phyloP scores from a whole-genome alignment of 345 rosid species.

The Populus tremula region DNA sequence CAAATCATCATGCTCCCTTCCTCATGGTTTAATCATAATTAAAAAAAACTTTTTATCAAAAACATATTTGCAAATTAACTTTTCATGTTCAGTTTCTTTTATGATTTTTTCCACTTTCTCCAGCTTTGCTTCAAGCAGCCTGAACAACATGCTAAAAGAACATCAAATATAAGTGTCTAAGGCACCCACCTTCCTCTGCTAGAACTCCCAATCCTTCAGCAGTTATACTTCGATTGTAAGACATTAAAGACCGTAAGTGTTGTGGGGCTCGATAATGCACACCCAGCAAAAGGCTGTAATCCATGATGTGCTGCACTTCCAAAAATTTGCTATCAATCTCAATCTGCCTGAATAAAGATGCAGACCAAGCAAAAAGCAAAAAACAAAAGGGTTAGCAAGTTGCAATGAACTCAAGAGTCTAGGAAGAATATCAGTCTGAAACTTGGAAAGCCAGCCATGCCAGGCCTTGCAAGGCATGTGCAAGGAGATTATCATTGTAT shows the following conservation, averaged over 20 bases:
- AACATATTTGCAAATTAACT: neutral
- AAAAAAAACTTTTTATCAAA: neutral
- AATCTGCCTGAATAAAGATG: constrained; percentile 59
- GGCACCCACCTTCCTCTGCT: constrained; percentile 74
- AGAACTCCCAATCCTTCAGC: constrained; percentile 75
- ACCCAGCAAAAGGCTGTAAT: constrained; percentile 95
- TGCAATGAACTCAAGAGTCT: neutral
- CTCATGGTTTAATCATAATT: no score
- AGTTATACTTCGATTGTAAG: constrained; percentile 39
- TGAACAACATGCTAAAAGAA: neutral
- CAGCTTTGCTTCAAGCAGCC: neutral
- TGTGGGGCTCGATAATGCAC: constrained; percentile 99
- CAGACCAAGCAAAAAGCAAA: constrained; percentile 2
- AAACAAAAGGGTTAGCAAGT: neutral
- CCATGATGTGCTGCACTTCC: constrained; percentile 87
- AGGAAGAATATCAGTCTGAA: neutral
- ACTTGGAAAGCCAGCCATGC: constrained; percentile 9
- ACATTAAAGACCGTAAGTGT: constrained; percentile 52
- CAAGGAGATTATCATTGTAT: neutral
- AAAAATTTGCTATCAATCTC: constrained; percentile 79
- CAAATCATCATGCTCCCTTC: no score
- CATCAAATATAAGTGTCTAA: neutral
- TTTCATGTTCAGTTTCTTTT: neutral
- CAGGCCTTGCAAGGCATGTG: neutral
- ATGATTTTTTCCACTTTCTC: neutral